Base-by-base conservation (phyloP, 345 rosid species). In the Durio zibethinus region DNA sequence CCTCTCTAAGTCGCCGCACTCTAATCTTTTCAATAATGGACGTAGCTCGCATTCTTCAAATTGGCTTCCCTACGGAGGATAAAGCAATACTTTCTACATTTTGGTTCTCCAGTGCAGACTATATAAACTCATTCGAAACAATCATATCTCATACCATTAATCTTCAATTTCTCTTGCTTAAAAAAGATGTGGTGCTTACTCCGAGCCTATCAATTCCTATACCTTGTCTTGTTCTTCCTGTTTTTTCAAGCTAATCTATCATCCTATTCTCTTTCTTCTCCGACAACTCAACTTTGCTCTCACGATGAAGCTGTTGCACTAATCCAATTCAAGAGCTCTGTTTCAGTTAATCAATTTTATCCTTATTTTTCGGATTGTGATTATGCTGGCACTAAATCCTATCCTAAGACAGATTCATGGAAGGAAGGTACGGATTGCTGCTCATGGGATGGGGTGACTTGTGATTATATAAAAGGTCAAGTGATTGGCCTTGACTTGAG, bases 401-500 rank as follows among this genome's bases (percentile, higher is more conserved):
- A 71, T 42, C 61, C 67, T 3, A 56, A 77, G 57, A 83, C 23
- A 5, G 52, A 27, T 2, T 74, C 72, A 0, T 83, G 82, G 83
- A 78, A 65, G 15, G 66, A 61, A 5, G 84, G 68, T 4, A 57
- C 42, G 0, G 76, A 83, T 74, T 83, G 84, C 65, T 82, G 85
- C 71, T 78, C n/a, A 11, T 78, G 84, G 81, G 81, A 82, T 67
- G 84, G 86, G 0, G 77, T 82, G 10, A 76, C 60, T 36, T 36
- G 80, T 10, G 82, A 84, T 23, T 0, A 0, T 0, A 11, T 53
- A 27, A 76, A 31, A 0, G 80, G 80, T 2, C 45, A 81, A 10
- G 81, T 76, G 3, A 61, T 73, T 45, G 67, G 82, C 33, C 84
- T 79, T 7, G 82, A 81, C 69, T 78, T 81, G 33, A 23, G 50